These are phyloP conservation scores for Saksenaea vasiformis DNA, from an alignment of 371 early-diverging fungal genomes.

Conservation along the genomic window DNA sequence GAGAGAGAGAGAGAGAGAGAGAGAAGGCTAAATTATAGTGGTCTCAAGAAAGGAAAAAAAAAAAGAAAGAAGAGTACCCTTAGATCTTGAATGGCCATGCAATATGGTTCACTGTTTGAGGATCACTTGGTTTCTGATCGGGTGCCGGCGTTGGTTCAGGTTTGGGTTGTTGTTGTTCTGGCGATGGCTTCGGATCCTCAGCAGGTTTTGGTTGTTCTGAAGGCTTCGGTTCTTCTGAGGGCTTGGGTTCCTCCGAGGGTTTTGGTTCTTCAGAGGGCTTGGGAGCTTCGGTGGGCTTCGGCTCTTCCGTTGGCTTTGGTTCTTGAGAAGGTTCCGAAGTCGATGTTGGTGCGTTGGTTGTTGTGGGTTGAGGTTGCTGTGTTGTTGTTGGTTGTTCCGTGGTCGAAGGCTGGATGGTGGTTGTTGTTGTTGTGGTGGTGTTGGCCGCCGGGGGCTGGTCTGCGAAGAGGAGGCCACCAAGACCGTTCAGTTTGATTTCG, in stretches of 20 bases:
- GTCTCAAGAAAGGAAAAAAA: background rate
- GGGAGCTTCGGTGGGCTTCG: background rate
- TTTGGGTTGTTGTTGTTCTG: background rate
- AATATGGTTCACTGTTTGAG: background rate
- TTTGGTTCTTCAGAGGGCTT: background rate
- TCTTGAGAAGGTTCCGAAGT: background rate
- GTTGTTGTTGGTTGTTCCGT: background rate
- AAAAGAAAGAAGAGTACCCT: background rate
- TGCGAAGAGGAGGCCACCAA: constrained; percentile 1
- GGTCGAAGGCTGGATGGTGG: background rate
- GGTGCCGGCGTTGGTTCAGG: background rate
- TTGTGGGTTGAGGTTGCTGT: background rate
- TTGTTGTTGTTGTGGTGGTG: background rate
- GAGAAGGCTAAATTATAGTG: background rate
- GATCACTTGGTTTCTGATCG: background rate
- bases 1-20: too few relatives aligned
- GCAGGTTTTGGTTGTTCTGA: background rate
- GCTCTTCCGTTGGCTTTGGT: background rate
- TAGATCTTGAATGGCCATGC: constrained; percentile 1
- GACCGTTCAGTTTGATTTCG: constrained; percentile 7
- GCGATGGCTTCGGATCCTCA: background rate
- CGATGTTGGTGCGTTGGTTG: background rate
- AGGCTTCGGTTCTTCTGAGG: background rate
- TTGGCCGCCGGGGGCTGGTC: background rate
- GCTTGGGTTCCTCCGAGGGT: background rate